Percentiles rank a stretch among this genome's conserved stretches.
phyloP scores from a whole-genome alignment of 805 yeast species.

The Starmera caribaea region DNA sequence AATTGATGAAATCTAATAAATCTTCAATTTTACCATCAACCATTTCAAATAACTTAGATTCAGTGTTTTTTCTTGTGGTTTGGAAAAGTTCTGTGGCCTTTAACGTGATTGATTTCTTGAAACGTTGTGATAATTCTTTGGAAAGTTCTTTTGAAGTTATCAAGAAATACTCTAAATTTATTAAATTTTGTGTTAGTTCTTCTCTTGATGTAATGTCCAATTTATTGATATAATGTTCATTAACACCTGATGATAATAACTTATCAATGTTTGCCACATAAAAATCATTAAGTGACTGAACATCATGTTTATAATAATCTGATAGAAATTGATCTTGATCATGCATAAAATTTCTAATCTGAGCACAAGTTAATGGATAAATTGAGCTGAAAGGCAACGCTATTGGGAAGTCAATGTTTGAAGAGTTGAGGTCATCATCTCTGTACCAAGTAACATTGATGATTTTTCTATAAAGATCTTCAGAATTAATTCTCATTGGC shows the following conservation, averaged over 20 bases:
- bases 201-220: conserved; percentile 73
- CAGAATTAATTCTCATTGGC: conserved; percentile 67
- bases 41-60: conserved; percentile 69
- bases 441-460: conserved; percentile 63
- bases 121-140: conserved; percentile 23
- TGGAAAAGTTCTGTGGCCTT: conserved; percentile 46
- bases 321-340: conserved; percentile 57
- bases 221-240: conserved; percentile 50
- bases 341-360: conserved; percentile 54
- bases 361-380: conserved; percentile 79
- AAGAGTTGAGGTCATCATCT: conserved; percentile 33
- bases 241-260: conserved; percentile 58
- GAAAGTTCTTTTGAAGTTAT: conserved; percentile 60
- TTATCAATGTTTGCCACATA: conserved; percentile 54
- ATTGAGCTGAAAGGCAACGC: conserved; percentile 82
- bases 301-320: conserved; percentile 53
- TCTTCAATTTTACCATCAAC: conserved; percentile 75
- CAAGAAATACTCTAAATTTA: conserved; percentile 80
- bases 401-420: conserved; percentile 34
- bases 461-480: conserved; percentile 51
- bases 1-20: conserved; percentile 75
- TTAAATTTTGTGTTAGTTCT: conserved; percentile 79
- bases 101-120: conserved; percentile 33
- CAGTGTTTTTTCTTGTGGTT: conserved; percentile 59
- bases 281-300: conserved; percentile 49